A percentile compares a stretch with the other conserved stretches of the same genome.
These are phyloP conservation scores for Tylopilus intermedius DNA, from an alignment of 768 basidiomycete genomes.

Conservation along the genomic window DNA sequence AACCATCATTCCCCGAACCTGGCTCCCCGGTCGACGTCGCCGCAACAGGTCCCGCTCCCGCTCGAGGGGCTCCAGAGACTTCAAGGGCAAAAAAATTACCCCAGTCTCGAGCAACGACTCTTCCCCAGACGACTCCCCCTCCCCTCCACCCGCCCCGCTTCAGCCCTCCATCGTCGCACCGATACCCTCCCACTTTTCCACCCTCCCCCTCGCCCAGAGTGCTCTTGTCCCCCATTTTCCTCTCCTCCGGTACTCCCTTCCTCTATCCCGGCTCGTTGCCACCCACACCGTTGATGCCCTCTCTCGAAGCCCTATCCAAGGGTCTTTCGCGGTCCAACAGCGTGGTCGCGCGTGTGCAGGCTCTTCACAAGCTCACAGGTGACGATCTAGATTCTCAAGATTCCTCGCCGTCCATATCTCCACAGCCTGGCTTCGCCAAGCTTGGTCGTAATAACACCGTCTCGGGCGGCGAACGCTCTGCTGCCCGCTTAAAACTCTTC, in stretches of 20 bases:
- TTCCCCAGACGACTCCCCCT: constrained; percentile 38
- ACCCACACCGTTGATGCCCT: constrained; percentile 59
- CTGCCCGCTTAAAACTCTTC: constrained; percentile 53
- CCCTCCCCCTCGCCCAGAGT: constrained; percentile 35
- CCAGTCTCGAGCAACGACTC: constrained; percentile 63
- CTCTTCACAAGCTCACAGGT: constrained; percentile 81
- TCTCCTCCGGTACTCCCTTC: constrained; percentile 43
- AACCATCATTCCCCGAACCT: constrained; percentile 38
- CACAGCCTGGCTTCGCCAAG: constrained; percentile 1
- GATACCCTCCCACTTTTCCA: constrained; percentile 53
- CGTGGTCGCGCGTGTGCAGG: constrained; percentile 72
- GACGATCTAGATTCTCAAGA: constrained; percentile 59
- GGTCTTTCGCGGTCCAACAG: constrained; percentile 91
- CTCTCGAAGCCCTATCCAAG: constrained; percentile 72
- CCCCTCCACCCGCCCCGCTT: background rate
- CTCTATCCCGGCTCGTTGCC: constrained; percentile 39
- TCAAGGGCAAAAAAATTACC: constrained; percentile 56
- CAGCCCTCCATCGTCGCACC: constrained; percentile 39
- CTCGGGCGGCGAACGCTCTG: constrained; percentile 73
- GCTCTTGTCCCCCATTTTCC: constrained; percentile 43
- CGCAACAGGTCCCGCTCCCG: constrained; percentile 38
- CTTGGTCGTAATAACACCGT: constrained; percentile 75
- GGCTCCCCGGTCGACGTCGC: constrained; percentile 48
- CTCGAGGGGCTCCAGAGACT: constrained; percentile 62
- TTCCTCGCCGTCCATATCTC: constrained; percentile 39